These are phyloP conservation scores for Auricularia heimuer DNA, from an alignment of 768 basidiomycete genomes.

Conservation along the genomic window DNA sequence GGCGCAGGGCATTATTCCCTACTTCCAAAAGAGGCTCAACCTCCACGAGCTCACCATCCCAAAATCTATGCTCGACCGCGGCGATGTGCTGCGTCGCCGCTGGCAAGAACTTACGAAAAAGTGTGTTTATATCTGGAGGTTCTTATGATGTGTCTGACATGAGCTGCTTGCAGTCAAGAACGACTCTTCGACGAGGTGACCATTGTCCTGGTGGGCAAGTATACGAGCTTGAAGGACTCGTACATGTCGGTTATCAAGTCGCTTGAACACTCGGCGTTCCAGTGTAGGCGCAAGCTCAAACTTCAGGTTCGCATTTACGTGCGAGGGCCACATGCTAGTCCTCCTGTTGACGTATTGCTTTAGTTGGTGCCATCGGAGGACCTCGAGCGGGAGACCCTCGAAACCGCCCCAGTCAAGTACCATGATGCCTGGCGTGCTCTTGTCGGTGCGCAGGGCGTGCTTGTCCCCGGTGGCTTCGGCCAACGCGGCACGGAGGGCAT, in stretches of 20 bases:
- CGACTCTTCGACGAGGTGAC: constrained; percentile 80
- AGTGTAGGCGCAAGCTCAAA: constrained; percentile 73
- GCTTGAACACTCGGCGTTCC: constrained; percentile 92
- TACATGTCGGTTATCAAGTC: constrained; percentile 98
- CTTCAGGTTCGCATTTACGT: constrained; percentile 47
- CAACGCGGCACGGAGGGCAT: constrained; percentile 91
- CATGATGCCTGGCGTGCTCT: constrained; percentile 93
- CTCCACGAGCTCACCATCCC: constrained; percentile 47
- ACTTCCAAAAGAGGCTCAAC: constrained; percentile 73
- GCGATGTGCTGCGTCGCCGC: constrained; percentile 51
- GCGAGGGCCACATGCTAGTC: too few species aligned
- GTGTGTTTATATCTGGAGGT: constrained; percentile 33
- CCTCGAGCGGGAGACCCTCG: constrained; percentile 73
- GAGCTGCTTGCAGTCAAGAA: constrained; percentile 60
- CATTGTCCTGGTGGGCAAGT: constrained; percentile 93
- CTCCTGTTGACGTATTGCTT: background rate
- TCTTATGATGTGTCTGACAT: background rate
- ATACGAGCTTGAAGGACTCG: constrained; percentile 92
- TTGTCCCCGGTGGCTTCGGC: constrained; percentile 96
- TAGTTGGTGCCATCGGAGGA: constrained; percentile 97
- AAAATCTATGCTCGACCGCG: constrained; percentile 47
- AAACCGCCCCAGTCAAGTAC: constrained; percentile 73
- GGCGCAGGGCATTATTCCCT: constrained; percentile 85
- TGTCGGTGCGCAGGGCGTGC: constrained; percentile 81
- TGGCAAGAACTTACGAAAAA: constrained; percentile 81